Evolutionary conservation across 2,329 filamentous ascomycete species (phyloP).

Genomic region (Xylaria arbuscula): DNA sequence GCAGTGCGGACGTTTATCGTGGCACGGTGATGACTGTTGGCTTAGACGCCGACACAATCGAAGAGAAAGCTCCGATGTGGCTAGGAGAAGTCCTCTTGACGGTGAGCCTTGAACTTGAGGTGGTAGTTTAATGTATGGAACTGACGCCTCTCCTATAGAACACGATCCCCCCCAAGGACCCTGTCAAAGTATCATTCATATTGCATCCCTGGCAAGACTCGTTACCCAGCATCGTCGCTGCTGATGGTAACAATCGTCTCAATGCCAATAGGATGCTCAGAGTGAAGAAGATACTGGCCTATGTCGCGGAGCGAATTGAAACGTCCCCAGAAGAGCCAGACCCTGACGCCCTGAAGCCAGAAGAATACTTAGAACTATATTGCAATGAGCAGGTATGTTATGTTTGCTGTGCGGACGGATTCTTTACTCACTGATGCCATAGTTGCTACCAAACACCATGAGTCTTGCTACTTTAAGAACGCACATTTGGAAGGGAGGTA

Average conservation of each 20-base stretch:
- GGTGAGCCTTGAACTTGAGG: constrained; percentile 54
- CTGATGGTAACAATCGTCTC: constrained; percentile 86
- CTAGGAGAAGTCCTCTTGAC: constrained; percentile 85
- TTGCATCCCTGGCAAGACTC: constrained; percentile 82
- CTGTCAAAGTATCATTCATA: constrained; percentile 94
- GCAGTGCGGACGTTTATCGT: constrained; percentile 86
- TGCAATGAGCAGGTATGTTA: constrained; percentile 86
- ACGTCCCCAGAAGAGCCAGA: constrained; percentile 69
- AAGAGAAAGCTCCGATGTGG: constrained; percentile 91
- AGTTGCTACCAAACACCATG: constrained; percentile 82
- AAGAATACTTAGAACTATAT: constrained; percentile 94
- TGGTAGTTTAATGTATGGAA: neutral
- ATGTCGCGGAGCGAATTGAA: constrained; percentile 93
- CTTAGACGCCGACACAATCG: constrained; percentile 81
- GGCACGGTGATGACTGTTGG: constrained; percentile 85
- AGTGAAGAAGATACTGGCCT: constrained; percentile 92
- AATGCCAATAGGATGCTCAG: constrained; percentile 98
- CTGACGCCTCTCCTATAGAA: constrained; percentile 64
- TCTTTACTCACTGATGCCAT: constrained; percentile 41
- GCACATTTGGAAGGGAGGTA: constrained; percentile 94
- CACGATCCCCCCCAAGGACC: constrained; percentile 84
- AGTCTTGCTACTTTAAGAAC: constrained; percentile 92
- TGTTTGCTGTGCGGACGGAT: constrained; percentile 5
- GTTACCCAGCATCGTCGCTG: constrained; percentile 77
- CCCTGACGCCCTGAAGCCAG: constrained; percentile 74